These are phyloP conservation scores for Jatropha podagrica DNA, from an alignment of 441 rosid genomes.

Conservation along the genomic window DNA sequence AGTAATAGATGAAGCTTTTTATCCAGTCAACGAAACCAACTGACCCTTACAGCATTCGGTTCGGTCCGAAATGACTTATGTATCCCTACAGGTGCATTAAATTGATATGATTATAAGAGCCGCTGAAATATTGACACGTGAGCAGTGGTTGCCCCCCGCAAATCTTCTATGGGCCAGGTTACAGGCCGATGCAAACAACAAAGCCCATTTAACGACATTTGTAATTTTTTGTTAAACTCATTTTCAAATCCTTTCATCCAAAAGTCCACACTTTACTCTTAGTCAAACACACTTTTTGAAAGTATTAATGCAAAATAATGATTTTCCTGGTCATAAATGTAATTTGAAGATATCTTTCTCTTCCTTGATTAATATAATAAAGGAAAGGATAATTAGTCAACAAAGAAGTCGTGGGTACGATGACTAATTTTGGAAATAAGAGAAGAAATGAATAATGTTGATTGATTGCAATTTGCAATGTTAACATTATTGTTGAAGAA, in stretches of 20 bases:
- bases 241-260: no score
- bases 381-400: background rate
- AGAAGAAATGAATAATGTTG: background rate
- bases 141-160: background rate
- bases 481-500: background rate
- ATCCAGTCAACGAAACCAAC: background rate
- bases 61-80: background rate
- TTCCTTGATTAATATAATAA: background rate
- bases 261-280: no score
- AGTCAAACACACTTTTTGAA: no score
- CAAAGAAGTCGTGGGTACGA: background rate
- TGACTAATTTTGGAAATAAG: background rate
- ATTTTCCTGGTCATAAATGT: no score
- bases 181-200: background rate
- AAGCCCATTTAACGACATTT: background rate
- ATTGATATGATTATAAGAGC: background rate
- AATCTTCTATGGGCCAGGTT: background rate
- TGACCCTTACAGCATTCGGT: background rate
- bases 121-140: conserved; percentile 17
- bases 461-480: conserved; percentile 2
- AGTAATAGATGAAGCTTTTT: background rate
- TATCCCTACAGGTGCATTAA: background rate
- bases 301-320: no score
- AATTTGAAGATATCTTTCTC: background rate
- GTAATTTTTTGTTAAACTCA: no score